Conservation (phyloP, 805 yeast species). For the Zygoascus biomembranicola region DNA sequence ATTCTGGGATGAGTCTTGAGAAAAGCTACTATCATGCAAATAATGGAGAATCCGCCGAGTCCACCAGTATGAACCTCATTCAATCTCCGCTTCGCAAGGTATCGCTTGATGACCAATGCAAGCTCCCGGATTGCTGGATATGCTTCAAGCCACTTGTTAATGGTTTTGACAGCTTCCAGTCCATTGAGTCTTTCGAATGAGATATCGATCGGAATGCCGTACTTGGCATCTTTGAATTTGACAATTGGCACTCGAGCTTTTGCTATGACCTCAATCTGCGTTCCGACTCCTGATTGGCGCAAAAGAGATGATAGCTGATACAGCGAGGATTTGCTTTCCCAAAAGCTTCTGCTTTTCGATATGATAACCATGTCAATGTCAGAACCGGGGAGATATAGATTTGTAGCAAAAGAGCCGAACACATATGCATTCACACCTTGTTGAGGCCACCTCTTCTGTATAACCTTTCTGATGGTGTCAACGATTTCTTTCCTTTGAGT, state of each 20-base stretch:
- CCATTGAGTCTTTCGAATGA: constrained; percentile 86
- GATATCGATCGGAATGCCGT: constrained; percentile 73
- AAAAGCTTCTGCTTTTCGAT: constrained; percentile 47
- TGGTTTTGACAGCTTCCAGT: constrained; percentile 68
- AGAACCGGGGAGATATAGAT: constrained; percentile 85
- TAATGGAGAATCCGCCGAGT: constrained; percentile 88
- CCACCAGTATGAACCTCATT: constrained; percentile 92
- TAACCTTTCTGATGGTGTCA: constrained; percentile 44
- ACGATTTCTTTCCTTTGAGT: constrained; percentile 58
- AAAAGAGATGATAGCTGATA: constrained; percentile 67
- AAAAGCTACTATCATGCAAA: constrained; percentile 76
- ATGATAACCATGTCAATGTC: constrained; percentile 91
- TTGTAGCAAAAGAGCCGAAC: constrained; percentile 93
- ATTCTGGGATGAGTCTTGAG: constrained; percentile 72
- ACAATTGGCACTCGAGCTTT: constrained; percentile 91
- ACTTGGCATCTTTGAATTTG: constrained; percentile 69
- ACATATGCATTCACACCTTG: constrained; percentile 57
- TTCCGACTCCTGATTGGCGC: constrained; percentile 53
- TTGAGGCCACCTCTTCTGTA: constrained; percentile 60
- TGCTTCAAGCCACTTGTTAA: constrained; percentile 60
- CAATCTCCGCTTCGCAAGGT: constrained; percentile 64
- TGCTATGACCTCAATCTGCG: constrained; percentile 74
- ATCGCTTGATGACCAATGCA: constrained; percentile 77
- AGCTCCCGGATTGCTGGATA: constrained; percentile 79
- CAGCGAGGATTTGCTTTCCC: constrained; percentile 48